Evolutionary conservation across 345 rosid genomes (phyloP).

Genomic region (Ceriops zippeliana): DNA sequence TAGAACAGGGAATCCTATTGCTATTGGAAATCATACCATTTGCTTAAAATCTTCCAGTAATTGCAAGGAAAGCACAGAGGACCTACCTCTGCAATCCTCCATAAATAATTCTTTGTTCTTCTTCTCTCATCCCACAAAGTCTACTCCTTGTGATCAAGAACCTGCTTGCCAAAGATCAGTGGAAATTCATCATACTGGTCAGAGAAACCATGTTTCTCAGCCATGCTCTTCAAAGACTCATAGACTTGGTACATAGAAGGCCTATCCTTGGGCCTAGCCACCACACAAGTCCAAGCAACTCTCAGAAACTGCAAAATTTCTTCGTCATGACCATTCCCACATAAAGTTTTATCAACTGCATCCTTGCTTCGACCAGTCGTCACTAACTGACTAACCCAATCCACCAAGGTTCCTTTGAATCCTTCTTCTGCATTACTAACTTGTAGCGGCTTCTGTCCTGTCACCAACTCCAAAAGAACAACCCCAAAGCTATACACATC

Average conservation of each 20-base stretch:
- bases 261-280: slow-evolving; percentile 63
- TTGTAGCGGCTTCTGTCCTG: slow-evolving; percentile 58
- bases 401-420: slow-evolving; percentile 68
- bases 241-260: slow-evolving; percentile 72
- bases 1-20: slow-evolving; percentile 19
- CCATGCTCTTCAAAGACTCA: slow-evolving; percentile 50
- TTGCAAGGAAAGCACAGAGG: slow-evolving; percentile 24
- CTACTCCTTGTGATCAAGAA: slow-evolving; percentile 30
- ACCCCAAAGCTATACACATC: slow-evolving; percentile 86
- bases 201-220: slow-evolving; percentile 24
- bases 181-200: slow-evolving; percentile 29
- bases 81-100: slow-evolving; percentile 12
- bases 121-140: neutral
- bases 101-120: neutral
- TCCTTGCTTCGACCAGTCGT: slow-evolving; percentile 45
- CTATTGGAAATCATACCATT: slow-evolving; percentile 25
- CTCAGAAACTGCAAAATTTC: slow-evolving; percentile 62
- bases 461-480: slow-evolving; percentile 71
- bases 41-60: slow-evolving; percentile 14
- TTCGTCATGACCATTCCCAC: slow-evolving; percentile 54
- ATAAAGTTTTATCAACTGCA: slow-evolving; percentile 43
- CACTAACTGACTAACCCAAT: slow-evolving; percentile 59
- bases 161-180: slow-evolving; percentile 23
- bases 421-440: slow-evolving; percentile 42
- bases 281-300: slow-evolving; percentile 59